Base-by-base conservation (phyloP, 768 basidiomycete genomes). In the Tylopilus felleus region DNA sequence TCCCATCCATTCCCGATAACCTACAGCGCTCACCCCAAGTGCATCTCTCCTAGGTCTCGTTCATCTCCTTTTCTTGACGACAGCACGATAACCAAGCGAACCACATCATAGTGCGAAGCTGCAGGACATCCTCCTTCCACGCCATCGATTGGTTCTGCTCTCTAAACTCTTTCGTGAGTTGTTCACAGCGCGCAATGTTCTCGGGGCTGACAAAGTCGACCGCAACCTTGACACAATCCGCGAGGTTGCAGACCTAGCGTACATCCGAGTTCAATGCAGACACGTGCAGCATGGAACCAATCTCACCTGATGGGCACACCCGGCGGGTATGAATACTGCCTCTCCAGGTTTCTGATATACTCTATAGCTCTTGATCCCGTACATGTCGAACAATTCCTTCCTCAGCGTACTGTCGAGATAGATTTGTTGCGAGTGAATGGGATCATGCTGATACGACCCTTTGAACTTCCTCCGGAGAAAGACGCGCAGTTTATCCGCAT, bases 161-260 rank as follows among this genome's bases (percentile, higher is more conserved):
- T 54, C 94, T 80, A 73, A 97, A 97, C 73, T 98, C 94, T 60
- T 78, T 77, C 56, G 90, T 94, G 51, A 98, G 78, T 68, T 78
- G 77, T 71, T 90, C 90, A 70, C 95, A 98, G 31, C 92, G 82
- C 45, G 74, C 75, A 36, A 98, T 85, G 67, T 96, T 97, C 75
- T 97, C 91, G 40, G 93, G 88, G 76, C 88, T 91, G 59, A 97
- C 93, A 70, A 93, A 98, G 71, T 98, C 95, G 63, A 88, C 80
- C 27, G 95, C 94, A 48, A 97, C 91, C 74, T 98, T 98, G 75
- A 98, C 85, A 64, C 91, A 95, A 70, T 97, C 93, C n/a, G 92
- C 80, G 47, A 94, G 73, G 67, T 98, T 97, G 61, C 89, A 88
- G 9, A 97, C 94, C 85, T 96, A 62, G 19, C 60, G 61, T 28